Base-by-base conservation (phyloP, 179 eudicot species). In the Spinacia oleracea region DNA sequence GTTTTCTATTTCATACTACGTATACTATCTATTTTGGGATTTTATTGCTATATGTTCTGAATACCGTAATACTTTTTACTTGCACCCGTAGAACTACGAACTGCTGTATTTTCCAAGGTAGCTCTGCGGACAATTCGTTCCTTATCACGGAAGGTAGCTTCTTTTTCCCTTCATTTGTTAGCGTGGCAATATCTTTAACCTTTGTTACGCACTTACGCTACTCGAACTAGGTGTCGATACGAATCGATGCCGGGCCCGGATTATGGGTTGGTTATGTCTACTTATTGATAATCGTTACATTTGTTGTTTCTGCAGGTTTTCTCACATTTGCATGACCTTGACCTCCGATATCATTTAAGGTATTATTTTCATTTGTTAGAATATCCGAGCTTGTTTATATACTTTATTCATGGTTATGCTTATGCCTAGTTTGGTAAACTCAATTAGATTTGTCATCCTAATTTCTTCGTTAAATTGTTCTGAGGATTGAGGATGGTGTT, bases 81-180 rank as follows among this genome's bases (percentile, higher is more conserved):
- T 79, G 53, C 71, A 31, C 63, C 68, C 86, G 72, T 87, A 96
- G 99, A 96, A 87, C 73, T 96, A 80, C 90, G 98, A 79, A 96
- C 97, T 85, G 98, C 99, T 74, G 92, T 96, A 68, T 96, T 96
- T 82, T 94, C 99, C 29, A 96, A 96, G 84, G 99, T 96, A 62
- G 94, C 99, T 76, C 77, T 93, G 79, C 88, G 99, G 68, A 91
- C 99, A 38, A 96, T 96, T 81, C 92, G 99, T 35, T 83, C 93
- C 60, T 91, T 96, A 53, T 93, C 99, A 40, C 86, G 93, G 80
- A 87, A 91, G 99, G 98, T 93, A 86, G 77, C 25, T 62, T 67
- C 48, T 72, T 27, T 4, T 64, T 35, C 23, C 31, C 8, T 72
- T 66, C 18, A 38, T 77, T 21, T 62, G 31, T 43, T 66, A 74